A percentile compares a stretch with the other conserved stretches of the same genome.
These are phyloP conservation scores for Aspergillus costaricaensis DNA, from an alignment of 2,329 filamentous ascomycete genomes.

Conservation along the genomic window DNA sequence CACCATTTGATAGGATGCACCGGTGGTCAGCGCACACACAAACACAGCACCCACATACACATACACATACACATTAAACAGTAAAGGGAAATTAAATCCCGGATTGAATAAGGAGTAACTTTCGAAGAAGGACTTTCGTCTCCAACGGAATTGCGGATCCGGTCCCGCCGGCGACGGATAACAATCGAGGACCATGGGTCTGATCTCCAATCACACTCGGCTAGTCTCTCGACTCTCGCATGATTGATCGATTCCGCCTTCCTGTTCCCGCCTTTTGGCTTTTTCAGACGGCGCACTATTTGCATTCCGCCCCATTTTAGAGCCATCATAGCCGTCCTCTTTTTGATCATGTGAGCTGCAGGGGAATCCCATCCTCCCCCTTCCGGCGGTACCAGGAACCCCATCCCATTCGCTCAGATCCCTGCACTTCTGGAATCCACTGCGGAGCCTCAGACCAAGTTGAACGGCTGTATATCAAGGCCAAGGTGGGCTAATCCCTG, in stretches of 20 bases:
- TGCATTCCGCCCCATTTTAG: conserved; percentile 3
- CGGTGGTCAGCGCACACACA: background rate
- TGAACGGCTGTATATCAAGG: conserved; percentile 9
- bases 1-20: no score
- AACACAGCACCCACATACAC: no score
- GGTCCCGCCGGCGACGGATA: conserved; percentile 43
- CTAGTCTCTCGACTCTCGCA: conserved; percentile 6
- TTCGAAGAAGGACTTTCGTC: conserved; percentile 4
- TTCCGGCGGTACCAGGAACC: conserved; percentile 15
- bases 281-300: conserved; percentile 5
- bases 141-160: conserved; percentile 36
- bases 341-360: conserved; percentile 22
- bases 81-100: background rate
- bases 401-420: conserved; percentile 3
- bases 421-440: conserved; percentile 6
- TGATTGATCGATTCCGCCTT: conserved; percentile 4
- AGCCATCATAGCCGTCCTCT: conserved; percentile 7
- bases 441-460: conserved; percentile 11
- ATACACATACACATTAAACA: background rate
- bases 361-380: conserved; percentile 16
- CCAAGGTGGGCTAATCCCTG: background rate
- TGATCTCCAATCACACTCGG: conserved; percentile 3
- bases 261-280: conserved; percentile 3
- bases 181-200: conserved; percentile 17
- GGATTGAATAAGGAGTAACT: background rate